Evolutionary conservation across 495 filamentous ascomycete genomes (phyloP), one percentile per base, ranked within the genome.

Genomic region (Penicillium chermesinum): DNA sequence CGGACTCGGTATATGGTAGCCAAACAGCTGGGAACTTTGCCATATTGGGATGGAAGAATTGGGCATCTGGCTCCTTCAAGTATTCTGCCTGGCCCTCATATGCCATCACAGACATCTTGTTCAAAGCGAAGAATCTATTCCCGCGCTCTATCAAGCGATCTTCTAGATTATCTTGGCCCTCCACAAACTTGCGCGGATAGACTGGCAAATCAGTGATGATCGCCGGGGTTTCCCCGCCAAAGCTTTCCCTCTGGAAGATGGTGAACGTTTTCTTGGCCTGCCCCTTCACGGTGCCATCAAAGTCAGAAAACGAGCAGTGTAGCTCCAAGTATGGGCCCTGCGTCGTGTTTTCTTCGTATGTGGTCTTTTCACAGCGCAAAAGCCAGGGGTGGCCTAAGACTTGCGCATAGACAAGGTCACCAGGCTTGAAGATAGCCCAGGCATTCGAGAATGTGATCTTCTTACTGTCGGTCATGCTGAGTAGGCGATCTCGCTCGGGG

Each of bases 361-460:
- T 36, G 0, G 45, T 48, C 14, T 48, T 48, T 27, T 48, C 18
- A 27, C 45, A 48, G 30, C 36, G 9, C 35, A 48, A 18, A 10
- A 48, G 21, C 36, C 35, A 38, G 1, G 45, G 35, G 32, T 39
- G 35, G 2, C 45, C 45, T 20, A 48, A 15, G 27, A 48, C 38
- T 14, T 38, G 12, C 2, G 35, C 40, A 22, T 48, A 48, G 8
- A 40, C 45, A 0, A 48, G 16, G 18, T 48, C 45, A 0, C 45
- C 45, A 1, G 45, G 45, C 9, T 36, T 35, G 21, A 48, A 48
- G 22, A 48, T 30, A 19, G 9, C 38, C 45, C 45, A 48, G n/a
- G 36, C 35, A 10, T 27, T 40, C 13, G n/a, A 22, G 17, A 38
- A 48, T 19, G 20, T 48, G 37, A 48, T 48, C 16, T 48, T 35